Evolutionary conservation across 805 yeast species (phyloP), one percentile per base, ranked within the genome.

Genomic region (Sungouiozyma ichnusensis): DNA sequence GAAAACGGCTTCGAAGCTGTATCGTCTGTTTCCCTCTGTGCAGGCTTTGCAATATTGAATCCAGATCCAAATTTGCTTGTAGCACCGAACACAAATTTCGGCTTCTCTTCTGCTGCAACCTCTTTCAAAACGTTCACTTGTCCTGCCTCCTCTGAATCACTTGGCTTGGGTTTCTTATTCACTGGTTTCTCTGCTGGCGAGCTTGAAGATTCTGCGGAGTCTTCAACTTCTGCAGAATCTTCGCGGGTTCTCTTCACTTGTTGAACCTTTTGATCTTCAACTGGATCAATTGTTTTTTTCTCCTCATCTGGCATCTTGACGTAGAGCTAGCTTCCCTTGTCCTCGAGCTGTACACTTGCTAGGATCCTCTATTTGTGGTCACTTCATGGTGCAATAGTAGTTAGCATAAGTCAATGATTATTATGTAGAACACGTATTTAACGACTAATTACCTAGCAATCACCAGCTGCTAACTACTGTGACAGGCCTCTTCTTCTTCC

Each of bases 1-100:
- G 71, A 60, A 40, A 56, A 48, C 16, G 58, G 53, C 33, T 62
- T 50, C 3, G n/a, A n/a, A n/a, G n/a, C n/a, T n/a, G 45, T 16
- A 15, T 37, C 33, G 3, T 41, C 36, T 9, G 41, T 15, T 15
- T 40, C 34, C 2, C 39, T 38, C 14, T 37, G 33, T 3, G 45
- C 50, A 17, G 48, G 41, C 36, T 50, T 46, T 1, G 60, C 50
- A 15, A 55, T 42, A 2, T 54, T 57, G 37, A 65, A 56, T 1
- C 66, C 64, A 13, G 59, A 40, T 9, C 79, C 78, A 54, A 76
- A 76, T 18, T 67, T 52, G 0, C 79, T 67, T 2, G 71, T 55
- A 1, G 76, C 62, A 8, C 82, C 83, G 64, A 77, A 77, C 1
- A 74, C 77, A 56, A 72, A 74, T 48, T 68, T 69, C 17, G 76